Conservation (phyloP, 257 asterid genomes). For the Primulina huaijiensis region DNA sequence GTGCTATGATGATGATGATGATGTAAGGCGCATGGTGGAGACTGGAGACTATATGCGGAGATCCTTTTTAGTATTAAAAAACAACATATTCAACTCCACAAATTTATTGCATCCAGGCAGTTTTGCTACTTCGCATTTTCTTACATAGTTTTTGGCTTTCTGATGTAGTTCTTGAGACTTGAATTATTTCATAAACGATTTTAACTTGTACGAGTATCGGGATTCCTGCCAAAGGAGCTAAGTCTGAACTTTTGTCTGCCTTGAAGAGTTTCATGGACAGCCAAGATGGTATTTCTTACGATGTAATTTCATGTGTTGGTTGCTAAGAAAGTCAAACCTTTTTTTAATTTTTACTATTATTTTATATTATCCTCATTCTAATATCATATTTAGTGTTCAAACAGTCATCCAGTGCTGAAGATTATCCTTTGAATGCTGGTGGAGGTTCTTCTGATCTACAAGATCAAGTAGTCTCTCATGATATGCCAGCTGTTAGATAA, state of each 20-base stretch:
- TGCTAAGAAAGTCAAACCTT: neutral
- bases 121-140: neutral
- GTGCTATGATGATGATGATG: no score
- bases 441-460: conserved; percentile 29
- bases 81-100: neutral
- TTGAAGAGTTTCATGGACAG: conserved; percentile 43
- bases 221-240: conserved; percentile 53
- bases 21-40: neutral
- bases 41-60: neutral
- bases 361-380: neutral
- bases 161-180: conserved; percentile 15
- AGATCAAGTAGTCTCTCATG: conserved; percentile 31
- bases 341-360: neutral
- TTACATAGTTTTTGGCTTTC: conserved; percentile 9
- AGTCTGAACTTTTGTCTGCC: conserved; percentile 48
- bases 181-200: neutral
- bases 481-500: conserved; percentile 24
- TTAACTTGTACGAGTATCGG: conserved; percentile 45
- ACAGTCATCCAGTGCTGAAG: conserved; percentile 2
- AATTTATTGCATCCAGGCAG: neutral
- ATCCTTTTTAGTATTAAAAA: neutral
- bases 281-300: conserved; percentile 45
- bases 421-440: conserved; percentile 30
- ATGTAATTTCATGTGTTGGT: neutral
- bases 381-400: conserved; percentile 2